A percentile compares a stretch with the other conserved stretches of the same genome.
These are phyloP conservation scores for Truncatella angustata DNA, from an alignment of 2,329 filamentous ascomycete genomes.

Conservation along the genomic window DNA sequence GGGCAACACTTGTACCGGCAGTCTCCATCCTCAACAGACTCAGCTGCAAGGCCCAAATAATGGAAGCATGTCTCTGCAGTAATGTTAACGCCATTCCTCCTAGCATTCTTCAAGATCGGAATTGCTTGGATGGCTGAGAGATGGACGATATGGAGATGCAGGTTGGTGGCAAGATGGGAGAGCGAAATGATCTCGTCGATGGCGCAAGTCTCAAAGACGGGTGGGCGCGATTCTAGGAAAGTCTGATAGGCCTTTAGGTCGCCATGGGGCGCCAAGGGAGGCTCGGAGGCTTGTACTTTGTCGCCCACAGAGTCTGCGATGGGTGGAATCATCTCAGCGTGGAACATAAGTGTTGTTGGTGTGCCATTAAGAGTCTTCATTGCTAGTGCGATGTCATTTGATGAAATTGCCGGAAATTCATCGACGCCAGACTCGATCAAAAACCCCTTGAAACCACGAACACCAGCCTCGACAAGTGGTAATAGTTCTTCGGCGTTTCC, in stretches of 20 bases:
- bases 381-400: slow-evolving; percentile 73
- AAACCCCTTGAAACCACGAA: slow-evolving; percentile 96
- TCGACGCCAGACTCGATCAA: slow-evolving; percentile 95
- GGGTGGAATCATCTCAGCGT: slow-evolving; percentile 96
- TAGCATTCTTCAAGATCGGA: slow-evolving; percentile 73
- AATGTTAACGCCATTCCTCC: slow-evolving; percentile 73
- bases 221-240: slow-evolving; percentile 87
- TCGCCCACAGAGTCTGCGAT: slow-evolving; percentile 78
- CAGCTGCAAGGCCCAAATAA: slow-evolving; percentile 81
- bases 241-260: slow-evolving; percentile 78
- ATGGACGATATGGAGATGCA: slow-evolving; percentile 92
- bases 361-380: slow-evolving; percentile 78
- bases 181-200: slow-evolving; percentile 83
- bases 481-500: slow-evolving; percentile 81
- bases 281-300: slow-evolving; percentile 65
- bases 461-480: slow-evolving; percentile 78
- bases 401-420: slow-evolving; percentile 90
- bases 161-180: slow-evolving; percentile 73
- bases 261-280: slow-evolving; percentile 69
- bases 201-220: slow-evolving; percentile 87
- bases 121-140: slow-evolving; percentile 87
- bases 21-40: slow-evolving; percentile 79
- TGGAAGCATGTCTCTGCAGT: slow-evolving; percentile 96
- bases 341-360: slow-evolving; percentile 95
- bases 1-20: slow-evolving; percentile 95